Evolutionary conservation across 495 filamentous ascomycete species (phyloP).

Genomic region (Lasiosphaeria ovina): DNA sequence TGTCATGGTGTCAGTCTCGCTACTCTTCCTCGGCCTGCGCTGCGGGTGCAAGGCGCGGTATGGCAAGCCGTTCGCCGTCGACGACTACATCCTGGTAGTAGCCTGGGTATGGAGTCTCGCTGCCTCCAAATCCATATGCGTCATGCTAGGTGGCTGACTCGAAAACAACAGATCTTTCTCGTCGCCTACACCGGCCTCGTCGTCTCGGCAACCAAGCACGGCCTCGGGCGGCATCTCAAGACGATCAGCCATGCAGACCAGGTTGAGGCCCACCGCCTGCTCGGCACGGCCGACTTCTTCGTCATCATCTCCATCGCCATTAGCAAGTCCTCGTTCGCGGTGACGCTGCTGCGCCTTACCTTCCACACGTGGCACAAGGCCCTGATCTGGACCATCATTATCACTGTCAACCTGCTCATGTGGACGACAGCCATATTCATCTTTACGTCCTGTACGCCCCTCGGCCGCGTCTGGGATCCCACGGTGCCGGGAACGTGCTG

Average conservation of each 20-base stretch:
- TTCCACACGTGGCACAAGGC: slow-evolving; percentile 2
- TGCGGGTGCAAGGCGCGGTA: slow-evolving; percentile 2
- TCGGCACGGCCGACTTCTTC: slow-evolving; percentile 1
- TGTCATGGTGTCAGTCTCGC: not conserved
- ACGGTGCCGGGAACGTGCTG: not conserved
- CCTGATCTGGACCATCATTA: slow-evolving; percentile 15
- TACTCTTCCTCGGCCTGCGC: not conserved
- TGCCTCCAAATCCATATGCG: not conserved
- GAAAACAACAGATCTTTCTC: not conserved
- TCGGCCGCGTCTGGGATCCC: not conserved
- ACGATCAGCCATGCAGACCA: not conserved
- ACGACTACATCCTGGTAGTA: not conserved
- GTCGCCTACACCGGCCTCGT: not conserved
- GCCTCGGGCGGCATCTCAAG: not conserved
- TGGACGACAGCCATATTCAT: not conserved
- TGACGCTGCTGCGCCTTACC: slow-evolving; percentile 18
- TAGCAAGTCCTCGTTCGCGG: slow-evolving; percentile 15
- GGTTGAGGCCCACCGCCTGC: not conserved
- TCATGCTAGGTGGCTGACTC: too few relatives aligned
- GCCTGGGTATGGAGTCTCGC: not conserved
- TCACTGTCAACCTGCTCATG: slow-evolving; percentile 12
- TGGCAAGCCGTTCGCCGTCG: not conserved
- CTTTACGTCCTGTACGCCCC: not conserved
- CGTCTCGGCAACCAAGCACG: not conserved
- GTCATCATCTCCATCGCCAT: not conserved